These are phyloP conservation scores for Penicillium desertorum DNA, from an alignment of 495 filamentous ascomycete genomes.

Conservation along the genomic window DNA sequence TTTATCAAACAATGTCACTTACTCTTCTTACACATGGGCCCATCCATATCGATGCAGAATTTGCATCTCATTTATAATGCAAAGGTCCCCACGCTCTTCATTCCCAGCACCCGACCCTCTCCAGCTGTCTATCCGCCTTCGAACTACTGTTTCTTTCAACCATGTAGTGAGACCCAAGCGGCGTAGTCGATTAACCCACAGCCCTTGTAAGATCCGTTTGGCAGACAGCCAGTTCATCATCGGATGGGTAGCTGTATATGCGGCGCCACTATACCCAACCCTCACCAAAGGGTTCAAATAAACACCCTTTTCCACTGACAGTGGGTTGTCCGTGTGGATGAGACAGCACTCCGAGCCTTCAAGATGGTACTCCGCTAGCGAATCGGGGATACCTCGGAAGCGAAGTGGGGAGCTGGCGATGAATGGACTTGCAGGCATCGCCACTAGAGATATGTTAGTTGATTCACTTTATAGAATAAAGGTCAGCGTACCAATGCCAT, in stretches of 20 bases:
- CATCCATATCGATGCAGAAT: constrained; percentile 72
- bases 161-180: constrained; percentile 47
- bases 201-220: constrained; percentile 36
- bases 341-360: constrained; percentile 84
- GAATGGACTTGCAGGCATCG: constrained; percentile 61
- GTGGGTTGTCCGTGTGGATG: constrained; percentile 71
- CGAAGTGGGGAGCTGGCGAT: constrained; percentile 42
- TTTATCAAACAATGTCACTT: background rate
- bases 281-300: constrained; percentile 78
- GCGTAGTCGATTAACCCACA: constrained; percentile 60
- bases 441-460: constrained; percentile 38
- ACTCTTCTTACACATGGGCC: constrained; percentile 60
- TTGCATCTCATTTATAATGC: constrained; percentile 84
- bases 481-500: constrained; percentile 59
- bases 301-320: constrained; percentile 56
- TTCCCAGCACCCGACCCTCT: constrained; percentile 34
- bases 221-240: constrained; percentile 40
- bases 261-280: constrained; percentile 63
- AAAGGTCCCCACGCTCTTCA: constrained; percentile 59
- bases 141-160: constrained; percentile 41
- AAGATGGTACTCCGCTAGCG: constrained; percentile 63
- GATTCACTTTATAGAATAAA: background rate
- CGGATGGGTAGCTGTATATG: constrained; percentile 56
- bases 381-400: constrained; percentile 73
- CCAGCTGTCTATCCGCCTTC: constrained; percentile 43